A percentile compares a stretch with the other conserved stretches of the same genome.
phyloP scores from a whole-genome alignment of 495 filamentous ascomycete genomes.

The Aspergillus incahuasiensis region DNA sequence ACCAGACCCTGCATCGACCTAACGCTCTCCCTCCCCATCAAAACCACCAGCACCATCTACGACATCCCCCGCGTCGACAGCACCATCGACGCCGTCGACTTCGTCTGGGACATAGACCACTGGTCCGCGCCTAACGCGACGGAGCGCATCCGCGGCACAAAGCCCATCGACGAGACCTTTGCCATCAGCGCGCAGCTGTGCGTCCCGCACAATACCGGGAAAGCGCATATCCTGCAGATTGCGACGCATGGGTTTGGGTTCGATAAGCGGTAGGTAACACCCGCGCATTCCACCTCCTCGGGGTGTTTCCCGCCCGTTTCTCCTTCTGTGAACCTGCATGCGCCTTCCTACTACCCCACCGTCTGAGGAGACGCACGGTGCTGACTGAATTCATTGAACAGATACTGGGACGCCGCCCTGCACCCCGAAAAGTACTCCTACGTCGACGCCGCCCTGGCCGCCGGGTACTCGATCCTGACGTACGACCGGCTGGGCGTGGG shows the following conservation, averaged over 20 bases:
- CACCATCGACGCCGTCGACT: conserved; percentile 4
- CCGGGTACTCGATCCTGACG: conserved; percentile 7
- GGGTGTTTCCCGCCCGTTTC: no score
- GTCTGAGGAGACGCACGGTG: no score
- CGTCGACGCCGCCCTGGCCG: neutral
- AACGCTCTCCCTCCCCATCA: neutral
- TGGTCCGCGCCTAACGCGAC: neutral
- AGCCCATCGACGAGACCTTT: neutral
- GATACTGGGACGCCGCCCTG: conserved; percentile 2
- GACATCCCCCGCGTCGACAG: neutral
- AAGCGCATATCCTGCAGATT: neutral
- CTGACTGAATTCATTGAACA: no score
- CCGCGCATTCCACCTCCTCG: no score
- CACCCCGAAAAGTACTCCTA: conserved; percentile 2
- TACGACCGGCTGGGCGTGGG: conserved; percentile 8
- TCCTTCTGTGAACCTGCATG: no score
- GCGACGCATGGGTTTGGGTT: conserved; percentile 6
- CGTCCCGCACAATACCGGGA: neutral
- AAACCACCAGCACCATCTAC: neutral
- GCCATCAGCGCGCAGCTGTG: neutral
- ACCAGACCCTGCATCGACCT: neutral
- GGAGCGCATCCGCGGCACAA: neutral
- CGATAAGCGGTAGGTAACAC: conserved; percentile 1
- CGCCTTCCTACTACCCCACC: no score
- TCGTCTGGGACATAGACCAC: neutral